Base-by-base conservation (phyloP, 2,329 filamentous ascomycete genomes). In the Dothideomycetidae sp. region DNA sequence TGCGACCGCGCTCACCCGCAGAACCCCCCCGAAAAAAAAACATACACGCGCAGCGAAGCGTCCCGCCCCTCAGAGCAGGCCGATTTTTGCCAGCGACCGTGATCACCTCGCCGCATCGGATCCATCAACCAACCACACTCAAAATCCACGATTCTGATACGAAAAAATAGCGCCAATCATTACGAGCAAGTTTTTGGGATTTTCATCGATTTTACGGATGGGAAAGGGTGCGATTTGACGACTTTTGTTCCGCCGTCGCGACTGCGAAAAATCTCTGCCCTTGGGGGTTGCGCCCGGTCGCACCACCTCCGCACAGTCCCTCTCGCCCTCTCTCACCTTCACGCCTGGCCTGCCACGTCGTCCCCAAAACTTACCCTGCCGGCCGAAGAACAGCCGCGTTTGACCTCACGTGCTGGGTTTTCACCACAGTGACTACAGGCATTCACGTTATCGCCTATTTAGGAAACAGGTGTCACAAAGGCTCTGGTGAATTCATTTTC, bases 401-500 rank as follows among this genome's bases (percentile, higher is more conserved):
- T n/a, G n/a, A 26, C 21, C n/a, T 26, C 21, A 26, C 21, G 21
- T 26, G 21, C 21, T 26, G 21, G 21, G n/a, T 26, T 26, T 26
- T 26, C 21, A 26, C n/a, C n/a, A n/a, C n/a, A n/a, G n/a, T n/a
- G n/a, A n/a, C n/a, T n/a, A n/a, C n/a, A n/a, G n/a, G n/a, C n/a
- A n/a, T n/a, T n/a, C n/a, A n/a, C n/a, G n/a, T n/a, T n/a, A n/a
- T n/a, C n/a, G n/a, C n/a, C n/a, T n/a, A n/a, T n/a, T n/a, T n/a
- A n/a, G n/a, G n/a, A n/a, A n/a, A n/a, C n/a, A n/a, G 21, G 7
- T 7, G 21, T 26, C 7, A 26, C n/a, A 7, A 26, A 26, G 21
- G 21, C 21, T 26, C 21, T 26, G 21, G 21, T 26, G 21, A 26
- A 26, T 26, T 38, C 29, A 32, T 32, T 11, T 38, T 37, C 36